phyloP scores from a whole-genome alignment of 1,284 basidiomycete genomes.

The Ustilago shanxiensis region DNA sequence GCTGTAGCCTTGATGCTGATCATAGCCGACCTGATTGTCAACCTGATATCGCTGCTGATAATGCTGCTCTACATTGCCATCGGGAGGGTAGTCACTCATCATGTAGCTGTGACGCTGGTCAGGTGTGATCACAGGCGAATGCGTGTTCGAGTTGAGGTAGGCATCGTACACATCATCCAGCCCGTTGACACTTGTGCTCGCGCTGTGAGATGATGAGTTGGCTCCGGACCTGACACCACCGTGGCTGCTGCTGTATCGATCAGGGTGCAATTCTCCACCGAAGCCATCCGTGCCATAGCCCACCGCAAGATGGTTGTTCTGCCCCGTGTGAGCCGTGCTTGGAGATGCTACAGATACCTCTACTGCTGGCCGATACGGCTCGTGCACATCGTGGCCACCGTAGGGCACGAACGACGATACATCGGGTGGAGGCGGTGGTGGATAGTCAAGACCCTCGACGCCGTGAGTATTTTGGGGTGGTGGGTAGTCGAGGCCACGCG shows the following conservation, averaged over 20 bases:
- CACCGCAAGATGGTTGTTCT: slow-evolving; percentile 20
- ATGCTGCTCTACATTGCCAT: slow-evolving; percentile 1
- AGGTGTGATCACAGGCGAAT: slow-evolving; percentile 31
- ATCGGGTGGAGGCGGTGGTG: slow-evolving; percentile 37
- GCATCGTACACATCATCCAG: slow-evolving; percentile 55
- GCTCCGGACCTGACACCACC: slow-evolving; percentile 23
- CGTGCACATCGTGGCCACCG: slow-evolving; percentile 12
- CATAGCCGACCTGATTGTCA: slow-evolving; percentile 3
- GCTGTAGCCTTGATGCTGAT: slow-evolving; percentile 7
- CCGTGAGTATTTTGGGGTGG: slow-evolving; percentile 41
- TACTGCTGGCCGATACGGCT: slow-evolving; percentile 13
- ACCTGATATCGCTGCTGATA: slow-evolving; percentile 16
- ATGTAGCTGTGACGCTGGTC: slow-evolving; percentile 51
- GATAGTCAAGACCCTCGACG: slow-evolving; percentile 49
- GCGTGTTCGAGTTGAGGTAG: slow-evolving; percentile 36
- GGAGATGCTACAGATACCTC: slow-evolving; percentile 27
- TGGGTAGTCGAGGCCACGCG: slow-evolving; percentile 48
- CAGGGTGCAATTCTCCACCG: slow-evolving; percentile 35
- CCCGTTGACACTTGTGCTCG: slow-evolving; percentile 21
- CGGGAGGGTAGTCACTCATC: slow-evolving; percentile 40
- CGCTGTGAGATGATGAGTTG: slow-evolving; percentile 29
- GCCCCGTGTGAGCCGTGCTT: slow-evolving; percentile 10
- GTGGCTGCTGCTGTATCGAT: slow-evolving; percentile 32
- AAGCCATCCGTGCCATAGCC: slow-evolving; percentile 46
- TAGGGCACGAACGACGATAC: slow-evolving; percentile 44